Base-by-base conservation (phyloP, 1,139 yeast genomes). In the Suhomyces yuchorum region DNA sequence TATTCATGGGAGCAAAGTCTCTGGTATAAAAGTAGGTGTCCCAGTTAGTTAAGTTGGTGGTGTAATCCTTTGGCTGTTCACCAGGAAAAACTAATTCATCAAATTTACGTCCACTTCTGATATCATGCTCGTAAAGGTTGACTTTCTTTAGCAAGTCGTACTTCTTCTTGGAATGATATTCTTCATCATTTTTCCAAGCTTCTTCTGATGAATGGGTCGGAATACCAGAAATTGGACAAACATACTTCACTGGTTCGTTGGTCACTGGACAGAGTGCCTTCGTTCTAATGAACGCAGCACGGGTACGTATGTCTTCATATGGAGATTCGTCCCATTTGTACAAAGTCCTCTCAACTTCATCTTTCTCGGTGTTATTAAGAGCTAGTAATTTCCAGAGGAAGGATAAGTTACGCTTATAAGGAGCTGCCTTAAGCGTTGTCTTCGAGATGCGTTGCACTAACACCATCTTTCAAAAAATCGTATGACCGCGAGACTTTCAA, bases 61-160 rank as follows among this genome's bases (percentile, higher is more conserved):
- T 75, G 51, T 84, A 85, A 63, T 92, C 98, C 44, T 77, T 75
- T 53, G 85, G 88, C 66, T 89, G 96, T 24, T 75, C 80, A 7
- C 82, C 85, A 3, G 99, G 98, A 70, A 93, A 91, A 56, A 89
- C 93, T 64, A 93, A 91, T 69, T 93, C 99, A 28, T 96, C 96
- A 70, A 93, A 92, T 47, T 85, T 87, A 60, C 98, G 81, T 1
- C 98, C 98, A 37, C 95, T 85, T 65, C 98, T 81, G 57, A 93
- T 74, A 68, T 93, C 99, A 65, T 93, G 98, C 68, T 93, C 99
- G 66, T 86, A 93, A 50, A 89, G 82, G 66, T 93, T 93, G 42
- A 90, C 97, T 67, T 87, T 87, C 61, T 85, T 85, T 73, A 93
- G 78, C 45, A 81, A 69, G 60, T 90, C 90, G 66, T 86, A 87